Evolutionary conservation across 768 basidiomycete genomes (phyloP).

Genomic region (Tubosaeta sp.): DNA sequence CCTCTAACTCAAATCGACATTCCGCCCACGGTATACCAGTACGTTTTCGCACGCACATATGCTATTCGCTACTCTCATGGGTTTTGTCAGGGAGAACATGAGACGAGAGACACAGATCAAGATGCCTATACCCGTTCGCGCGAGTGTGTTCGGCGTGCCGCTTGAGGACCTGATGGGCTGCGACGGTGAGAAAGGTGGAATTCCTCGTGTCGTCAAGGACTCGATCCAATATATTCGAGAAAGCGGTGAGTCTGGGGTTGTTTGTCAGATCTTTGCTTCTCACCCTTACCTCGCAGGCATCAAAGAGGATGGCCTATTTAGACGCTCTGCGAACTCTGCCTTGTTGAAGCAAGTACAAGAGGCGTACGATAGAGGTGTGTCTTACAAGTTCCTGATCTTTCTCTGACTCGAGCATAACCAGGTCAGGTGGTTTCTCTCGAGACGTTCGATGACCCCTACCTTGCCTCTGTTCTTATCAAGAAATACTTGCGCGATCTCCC

Average conservation of each 20-base stretch:
- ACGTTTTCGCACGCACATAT: conserved; percentile 26
- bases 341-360: conserved; percentile 72
- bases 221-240: conserved; percentile 67
- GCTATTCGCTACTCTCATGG: background rate
- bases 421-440: conserved; percentile 75
- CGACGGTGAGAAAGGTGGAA: conserved; percentile 74
- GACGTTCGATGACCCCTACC: conserved; percentile 72
- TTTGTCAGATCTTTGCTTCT: background rate
- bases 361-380: conserved; percentile 75
- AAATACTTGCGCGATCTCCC: conserved; percentile 82
- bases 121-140: conserved; percentile 56
- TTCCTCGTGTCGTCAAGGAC: conserved; percentile 80
- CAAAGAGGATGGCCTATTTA: conserved; percentile 75
- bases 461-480: conserved; percentile 83
- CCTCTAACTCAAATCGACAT: conserved; percentile 88
- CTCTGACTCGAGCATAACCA: conserved; percentile 23
- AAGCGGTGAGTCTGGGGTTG: conserved; percentile 33
- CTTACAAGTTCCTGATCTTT: background rate
- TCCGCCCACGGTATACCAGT: conserved; percentile 80
- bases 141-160: conserved; percentile 74
- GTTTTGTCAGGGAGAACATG: conserved; percentile 61
- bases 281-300: conserved; percentile 35
- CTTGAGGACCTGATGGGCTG: conserved; percentile 82
- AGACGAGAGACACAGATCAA: conserved; percentile 68
- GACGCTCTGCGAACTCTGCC: conserved; percentile 71